A percentile compares a stretch with the other conserved stretches of the same genome.
Conservation (phyloP, 2,329 filamentous ascomycete genomes). For the Shiraia bambusicola region DNA sequence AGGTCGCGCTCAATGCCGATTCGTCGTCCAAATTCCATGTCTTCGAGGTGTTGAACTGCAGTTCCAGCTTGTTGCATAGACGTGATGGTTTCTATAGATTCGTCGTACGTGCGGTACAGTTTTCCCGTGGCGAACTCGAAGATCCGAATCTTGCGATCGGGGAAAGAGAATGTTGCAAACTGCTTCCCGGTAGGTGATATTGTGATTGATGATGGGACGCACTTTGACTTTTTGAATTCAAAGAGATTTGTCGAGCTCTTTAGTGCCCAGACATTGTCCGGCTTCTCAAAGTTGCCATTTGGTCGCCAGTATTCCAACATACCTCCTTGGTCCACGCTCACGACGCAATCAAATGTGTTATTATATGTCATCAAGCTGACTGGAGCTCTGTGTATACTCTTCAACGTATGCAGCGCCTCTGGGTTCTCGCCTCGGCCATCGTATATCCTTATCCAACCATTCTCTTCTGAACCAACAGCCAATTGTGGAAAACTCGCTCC, state of each 20-base stretch:
- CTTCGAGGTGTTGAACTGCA: conserved; percentile 75
- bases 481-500: conserved; percentile 86
- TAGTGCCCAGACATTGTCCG: conserved; percentile 84
- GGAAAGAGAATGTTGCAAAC: conserved; percentile 87
- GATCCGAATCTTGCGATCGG: conserved; percentile 87
- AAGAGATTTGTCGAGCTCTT: conserved; percentile 95
- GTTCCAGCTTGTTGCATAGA: conserved; percentile 97
- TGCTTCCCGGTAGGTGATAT: conserved; percentile 84
- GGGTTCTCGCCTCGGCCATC: conserved; percentile 84
- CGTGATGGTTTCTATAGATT: conserved; percentile 83
- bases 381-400: conserved; percentile 75
- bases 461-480: conserved; percentile 75
- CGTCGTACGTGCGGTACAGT: conserved; percentile 89
- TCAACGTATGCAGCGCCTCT: conserved; percentile 73
- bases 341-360: conserved; percentile 80
- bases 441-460: conserved; percentile 75
- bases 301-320: conserved; percentile 98
- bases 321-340: conserved; percentile 84
- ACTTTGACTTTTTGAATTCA: conserved; percentile 93
- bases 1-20: conserved; percentile 85
- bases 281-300: conserved; percentile 79
- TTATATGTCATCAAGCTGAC: conserved; percentile 90
- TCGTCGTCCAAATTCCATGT: conserved; percentile 87
- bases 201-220: conserved; percentile 75
- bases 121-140: conserved; percentile 92